phyloP scores from a whole-genome alignment of 768 basidiomycete species.

The Chalciporus sphaerocephalus region DNA sequence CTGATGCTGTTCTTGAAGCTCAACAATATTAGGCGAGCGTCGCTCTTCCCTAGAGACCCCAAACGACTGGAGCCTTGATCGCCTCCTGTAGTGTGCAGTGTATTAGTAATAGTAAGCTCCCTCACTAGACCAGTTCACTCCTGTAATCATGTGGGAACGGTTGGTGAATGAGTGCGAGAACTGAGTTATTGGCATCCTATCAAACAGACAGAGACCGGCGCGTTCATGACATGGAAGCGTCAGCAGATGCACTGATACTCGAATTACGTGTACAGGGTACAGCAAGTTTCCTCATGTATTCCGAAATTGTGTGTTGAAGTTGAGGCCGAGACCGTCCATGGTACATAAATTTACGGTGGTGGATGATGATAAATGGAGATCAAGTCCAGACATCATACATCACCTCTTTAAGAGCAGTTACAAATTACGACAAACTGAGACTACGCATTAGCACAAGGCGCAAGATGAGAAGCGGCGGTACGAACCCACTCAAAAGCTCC shows the following conservation, averaged over 20 bases:
- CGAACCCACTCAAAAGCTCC: slow-evolving; percentile 9
- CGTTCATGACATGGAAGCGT: too few relatives aligned
- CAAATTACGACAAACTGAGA: slow-evolving; percentile 18
- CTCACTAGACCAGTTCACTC: too few relatives aligned
- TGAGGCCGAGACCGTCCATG: slow-evolving; percentile 19
- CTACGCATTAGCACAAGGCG: slow-evolving; percentile 3
- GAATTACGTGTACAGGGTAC: slow-evolving; percentile 19
- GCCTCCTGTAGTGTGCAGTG: too few relatives aligned
- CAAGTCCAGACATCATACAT: slow-evolving; percentile 20
- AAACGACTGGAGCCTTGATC: slow-evolving; percentile 85
- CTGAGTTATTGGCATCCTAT: too few relatives aligned
- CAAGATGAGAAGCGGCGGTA: slow-evolving; percentile 1
- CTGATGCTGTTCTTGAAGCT: slow-evolving; percentile 97
- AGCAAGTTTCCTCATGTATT: slow-evolving; percentile 15
- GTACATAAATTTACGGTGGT: slow-evolving; percentile 14
- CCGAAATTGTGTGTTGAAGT: slow-evolving; percentile 25
- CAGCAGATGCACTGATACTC: slow-evolving; percentile 5
- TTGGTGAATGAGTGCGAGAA: too few relatives aligned
- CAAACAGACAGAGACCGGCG: too few relatives aligned
- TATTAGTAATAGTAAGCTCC: too few relatives aligned
- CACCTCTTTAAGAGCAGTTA: slow-evolving; percentile 15
- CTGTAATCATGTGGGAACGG: too few relatives aligned
- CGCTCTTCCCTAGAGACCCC: slow-evolving; percentile 95
- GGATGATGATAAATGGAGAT: slow-evolving; percentile 19
- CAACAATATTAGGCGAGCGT: slow-evolving; percentile 90